Conservation (phyloP, 2,329 filamentous ascomycete species). For the Monascus ruber region DNA sequence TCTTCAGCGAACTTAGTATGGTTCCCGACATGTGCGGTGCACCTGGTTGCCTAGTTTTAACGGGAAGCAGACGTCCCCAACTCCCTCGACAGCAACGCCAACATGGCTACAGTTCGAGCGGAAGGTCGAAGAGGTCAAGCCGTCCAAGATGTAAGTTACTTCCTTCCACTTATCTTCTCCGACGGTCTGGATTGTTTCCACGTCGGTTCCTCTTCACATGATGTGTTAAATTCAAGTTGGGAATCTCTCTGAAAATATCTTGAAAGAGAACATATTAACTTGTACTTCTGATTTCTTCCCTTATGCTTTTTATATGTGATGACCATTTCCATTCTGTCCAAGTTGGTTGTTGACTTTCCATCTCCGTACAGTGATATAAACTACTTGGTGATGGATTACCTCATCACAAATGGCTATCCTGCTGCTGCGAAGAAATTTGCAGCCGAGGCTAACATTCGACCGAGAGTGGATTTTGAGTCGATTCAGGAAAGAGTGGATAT, state of each 20-base stretch:
- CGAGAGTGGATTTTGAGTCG: slow-evolving; percentile 58
- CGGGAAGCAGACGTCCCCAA: slow-evolving; percentile 52
- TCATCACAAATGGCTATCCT: slow-evolving; percentile 91
- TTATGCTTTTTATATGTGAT: too few relatives aligned
- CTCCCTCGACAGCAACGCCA: slow-evolving; percentile 59
- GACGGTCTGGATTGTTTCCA: slow-evolving; percentile 12
- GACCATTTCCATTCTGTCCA: slow-evolving; percentile 8
- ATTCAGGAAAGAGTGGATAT: slow-evolving; percentile 75
- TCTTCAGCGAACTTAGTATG: slow-evolving; percentile 32
- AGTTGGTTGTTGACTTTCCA: slow-evolving; percentile 16
- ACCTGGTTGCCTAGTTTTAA: slow-evolving; percentile 24
- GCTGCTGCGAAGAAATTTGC: slow-evolving; percentile 88
- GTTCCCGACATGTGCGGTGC: slow-evolving; percentile 22
- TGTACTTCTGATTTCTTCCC: slow-evolving; percentile 52
- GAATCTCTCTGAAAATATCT: slow-evolving; percentile 99
- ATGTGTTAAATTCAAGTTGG: slow-evolving; percentile 82
- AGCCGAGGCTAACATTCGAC: slow-evolving; percentile 76
- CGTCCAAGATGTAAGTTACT: slow-evolving; percentile 74
- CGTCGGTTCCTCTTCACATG: slow-evolving; percentile 49
- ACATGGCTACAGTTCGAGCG: slow-evolving; percentile 64
- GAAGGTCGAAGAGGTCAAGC: slow-evolving; percentile 72
- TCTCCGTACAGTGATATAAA: slow-evolving; percentile 69
- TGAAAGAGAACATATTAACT: slow-evolving; percentile 87
- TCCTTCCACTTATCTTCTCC: slow-evolving; percentile 2
- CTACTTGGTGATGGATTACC: slow-evolving; percentile 86